A percentile compares a stretch with the other conserved stretches of the same genome.
These are phyloP conservation scores for Centella asiatica DNA, from an alignment of 129 eudicot species.

Conservation along the genomic window DNA sequence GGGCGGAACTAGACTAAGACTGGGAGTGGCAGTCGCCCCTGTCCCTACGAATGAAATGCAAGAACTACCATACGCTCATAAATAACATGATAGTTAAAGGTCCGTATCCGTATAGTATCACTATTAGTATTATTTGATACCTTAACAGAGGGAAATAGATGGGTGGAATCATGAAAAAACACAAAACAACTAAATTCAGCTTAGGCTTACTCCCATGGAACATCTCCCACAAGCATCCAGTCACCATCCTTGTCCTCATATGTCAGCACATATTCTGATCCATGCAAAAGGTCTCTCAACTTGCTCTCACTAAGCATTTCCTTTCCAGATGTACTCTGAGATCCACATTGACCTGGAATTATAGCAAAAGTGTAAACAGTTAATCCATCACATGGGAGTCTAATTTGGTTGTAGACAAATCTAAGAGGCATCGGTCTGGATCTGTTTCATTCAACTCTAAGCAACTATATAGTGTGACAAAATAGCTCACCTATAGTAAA, in stretches of 20 bases:
- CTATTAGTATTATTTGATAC: no score
- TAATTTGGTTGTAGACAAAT: neutral
- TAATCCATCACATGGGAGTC: neutral
- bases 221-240: constrained; percentile 99
- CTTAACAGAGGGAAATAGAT: neutral
- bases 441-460: neutral
- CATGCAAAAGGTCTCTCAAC: constrained; percentile 78
- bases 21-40: no score
- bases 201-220: constrained; percentile 87
- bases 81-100: neutral
- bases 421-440: neutral
- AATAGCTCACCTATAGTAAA: constrained; percentile 62
- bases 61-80: neutral
- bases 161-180: neutral
- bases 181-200: constrained; percentile 6
- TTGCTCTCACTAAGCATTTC: constrained; percentile 73
- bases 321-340: constrained; percentile 57
- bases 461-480: neutral
- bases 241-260: constrained; percentile 97
- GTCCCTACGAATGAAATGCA: neutral
- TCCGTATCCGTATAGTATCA: no score
- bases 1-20: no score
- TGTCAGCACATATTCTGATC: constrained; percentile 86
- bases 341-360: constrained; percentile 65
- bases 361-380: neutral